Percentiles rank a stretch among this genome's conserved stretches.
These are phyloP conservation scores for Glebionis coronaria DNA, from an alignment of 129 eudicot species.

Conservation along the genomic window DNA sequence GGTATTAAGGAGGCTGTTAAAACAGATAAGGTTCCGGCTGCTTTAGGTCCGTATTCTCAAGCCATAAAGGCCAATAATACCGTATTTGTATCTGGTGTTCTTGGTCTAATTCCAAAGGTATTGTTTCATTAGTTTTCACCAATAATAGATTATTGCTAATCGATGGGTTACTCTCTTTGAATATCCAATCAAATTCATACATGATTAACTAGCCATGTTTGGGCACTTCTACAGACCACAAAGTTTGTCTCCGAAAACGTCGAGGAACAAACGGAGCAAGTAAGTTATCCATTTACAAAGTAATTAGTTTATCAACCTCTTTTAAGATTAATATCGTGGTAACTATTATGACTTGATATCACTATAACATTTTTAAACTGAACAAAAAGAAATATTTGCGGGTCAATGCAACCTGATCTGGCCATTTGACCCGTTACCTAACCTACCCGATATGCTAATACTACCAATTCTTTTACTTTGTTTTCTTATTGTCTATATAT, in stretches of 20 bases:
- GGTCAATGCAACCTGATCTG: not conserved
- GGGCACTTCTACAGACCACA: conserved; percentile 65
- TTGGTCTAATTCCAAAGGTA: conserved; percentile 96
- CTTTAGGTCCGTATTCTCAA: conserved; percentile 93
- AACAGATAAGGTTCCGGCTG: conserved; percentile 96
- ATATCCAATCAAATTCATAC: not conserved
- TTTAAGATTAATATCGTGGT: not conserved
- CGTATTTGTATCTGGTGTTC: conserved; percentile 78
- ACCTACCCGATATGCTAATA: not conserved
- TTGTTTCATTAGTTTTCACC: not conserved
- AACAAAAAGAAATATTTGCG: not conserved
- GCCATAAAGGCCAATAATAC: conserved; percentile 78
- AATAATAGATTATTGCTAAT: not conserved
- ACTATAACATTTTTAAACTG: not conserved
- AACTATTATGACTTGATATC: not conserved
- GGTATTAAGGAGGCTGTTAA: conserved; percentile 80
- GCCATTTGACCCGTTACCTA: not conserved
- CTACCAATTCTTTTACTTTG: not conserved
- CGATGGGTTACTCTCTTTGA: no score
- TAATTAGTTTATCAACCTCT: no score
- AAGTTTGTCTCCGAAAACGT: conserved; percentile 72
- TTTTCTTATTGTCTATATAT: not conserved
- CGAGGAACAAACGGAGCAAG: conserved; percentile 99
- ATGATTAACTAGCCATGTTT: not conserved
- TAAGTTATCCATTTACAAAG: conserved; percentile 20